Base-by-base conservation (phyloP, 1,139 yeast genomes). In the Blastobotrys serpentis region DNA sequence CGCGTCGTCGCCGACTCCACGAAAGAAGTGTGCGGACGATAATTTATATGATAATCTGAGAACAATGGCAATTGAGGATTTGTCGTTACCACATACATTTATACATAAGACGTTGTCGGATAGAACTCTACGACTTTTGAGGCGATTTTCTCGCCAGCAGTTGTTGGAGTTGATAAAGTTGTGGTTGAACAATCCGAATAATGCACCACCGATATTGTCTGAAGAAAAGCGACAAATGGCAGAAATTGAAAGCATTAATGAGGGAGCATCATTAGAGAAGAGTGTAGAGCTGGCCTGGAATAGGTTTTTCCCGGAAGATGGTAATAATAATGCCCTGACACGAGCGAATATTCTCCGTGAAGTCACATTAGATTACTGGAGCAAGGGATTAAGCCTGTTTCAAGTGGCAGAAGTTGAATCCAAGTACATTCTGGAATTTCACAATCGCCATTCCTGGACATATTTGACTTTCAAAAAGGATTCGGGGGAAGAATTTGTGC, bases 371-470 rank as follows among this genome's bases (percentile, higher is more conserved):
- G 80, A 80, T 29, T 79, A 72, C 59, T 86, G 89, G 81, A 71
- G 77, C 0, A 58, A 68, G 2, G 95, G 95, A 0, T 65, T 86
- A 43, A 85, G 82, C 56, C 65, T 85, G 4, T 71, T 80, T 16
- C 95, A 86, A 60, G 63, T 82, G 42, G 84, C 95, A 0, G 90
- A 85, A 55, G 67, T 85, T 6, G 95, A 86, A 57, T 78, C 85
- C 50, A 85, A 81, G 56, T 61, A 76, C 41, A 69, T 85, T 36
- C 76, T 84, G 3, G 84, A 82, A 56, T 73, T 75, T 43, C 82
- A 86, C 0, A 67, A 69, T 38, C 54, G 71, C 0, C 76, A 71
- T 56, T 23, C 17, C 19, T 86, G 95, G 90, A 69, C 75, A 2
- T 76, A 77, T 43, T 78, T 86, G 2, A 76, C 80, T 0, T 77